phyloP scores from a whole-genome alignment of 2,329 filamentous ascomycete species.

The Trichoderma sp. region DNA sequence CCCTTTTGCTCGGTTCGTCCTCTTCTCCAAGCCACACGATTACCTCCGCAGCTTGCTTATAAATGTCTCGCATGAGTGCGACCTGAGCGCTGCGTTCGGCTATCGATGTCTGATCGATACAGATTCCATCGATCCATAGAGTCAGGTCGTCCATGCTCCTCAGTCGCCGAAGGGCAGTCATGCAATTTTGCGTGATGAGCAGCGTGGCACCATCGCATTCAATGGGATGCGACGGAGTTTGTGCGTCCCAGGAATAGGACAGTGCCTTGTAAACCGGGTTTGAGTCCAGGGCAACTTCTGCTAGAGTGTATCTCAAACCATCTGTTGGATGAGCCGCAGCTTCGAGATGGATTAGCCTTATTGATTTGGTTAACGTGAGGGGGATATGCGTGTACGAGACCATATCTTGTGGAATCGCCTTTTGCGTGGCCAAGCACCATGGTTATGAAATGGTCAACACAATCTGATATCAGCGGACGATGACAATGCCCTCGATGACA shows the following conservation, averaged over 20 bases:
- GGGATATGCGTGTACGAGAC: not conserved
- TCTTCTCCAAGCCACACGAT: not conserved
- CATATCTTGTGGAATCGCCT: not conserved
- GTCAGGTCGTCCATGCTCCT: not conserved
- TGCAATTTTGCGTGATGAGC: not conserved
- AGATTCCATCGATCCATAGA: not conserved
- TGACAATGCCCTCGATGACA: not conserved
- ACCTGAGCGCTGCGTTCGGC: conserved; percentile 3
- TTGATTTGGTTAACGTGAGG: not conserved
- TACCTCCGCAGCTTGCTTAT: not conserved
- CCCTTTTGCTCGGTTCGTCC: not conserved
- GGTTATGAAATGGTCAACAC: not conserved
- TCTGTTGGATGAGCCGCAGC: not conserved
- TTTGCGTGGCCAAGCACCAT: not conserved
- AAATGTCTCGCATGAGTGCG: conserved; percentile 11
- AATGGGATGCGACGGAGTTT: not conserved
- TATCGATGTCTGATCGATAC: not conserved
- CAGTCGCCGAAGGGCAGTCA: not conserved
- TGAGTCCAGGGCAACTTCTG: not conserved
- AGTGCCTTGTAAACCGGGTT: not conserved
- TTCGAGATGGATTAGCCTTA: not conserved
- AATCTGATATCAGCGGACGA: not conserved
- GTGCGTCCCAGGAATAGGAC: not conserved
- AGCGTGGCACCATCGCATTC: not conserved
- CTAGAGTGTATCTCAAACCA: not conserved